Evolutionary conservation across 306 rosid species (phyloP).

Genomic region (Parietaria judaica): DNA sequence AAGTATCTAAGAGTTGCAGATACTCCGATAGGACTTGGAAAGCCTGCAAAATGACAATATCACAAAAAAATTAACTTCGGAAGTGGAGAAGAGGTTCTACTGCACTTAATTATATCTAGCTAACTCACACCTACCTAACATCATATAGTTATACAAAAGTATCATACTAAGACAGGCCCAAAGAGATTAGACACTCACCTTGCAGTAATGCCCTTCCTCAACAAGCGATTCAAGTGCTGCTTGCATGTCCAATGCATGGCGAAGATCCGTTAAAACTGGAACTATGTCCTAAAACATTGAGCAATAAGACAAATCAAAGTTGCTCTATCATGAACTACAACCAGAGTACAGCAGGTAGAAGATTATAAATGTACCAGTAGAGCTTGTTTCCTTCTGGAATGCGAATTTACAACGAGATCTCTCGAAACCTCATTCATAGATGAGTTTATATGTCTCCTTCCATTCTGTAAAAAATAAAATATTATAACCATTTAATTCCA

Average conservation of each 20-base stretch:
- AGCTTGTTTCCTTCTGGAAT: slow-evolving; percentile 86
- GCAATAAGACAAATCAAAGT: not conserved
- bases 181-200: slow-evolving; percentile 48
- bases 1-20: slow-evolving; percentile 83
- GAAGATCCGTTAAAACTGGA: slow-evolving; percentile 78
- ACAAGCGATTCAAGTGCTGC: slow-evolving; percentile 76
- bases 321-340: not conserved
- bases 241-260: slow-evolving; percentile 75
- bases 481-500: slow-evolving; percentile 20
- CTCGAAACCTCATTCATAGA: slow-evolving; percentile 94
- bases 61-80: not conserved
- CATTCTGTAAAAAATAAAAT: slow-evolving; percentile 60
- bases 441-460: slow-evolving; percentile 87
- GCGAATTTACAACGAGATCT: slow-evolving; percentile 85
- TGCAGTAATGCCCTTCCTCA: slow-evolving; percentile 88
- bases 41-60: slow-evolving; percentile 51
- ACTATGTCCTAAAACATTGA: slow-evolving; percentile 59
- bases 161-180: slow-evolving; percentile 16
- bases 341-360: not conserved
- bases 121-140: too few relatives aligned
- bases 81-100: not conserved
- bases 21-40: slow-evolving; percentile 95
- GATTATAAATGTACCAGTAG: slow-evolving; percentile 54
- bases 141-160: not conserved
- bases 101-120: too few relatives aligned